Evolutionary conservation across 371 early-diverging fungal species (phyloP), one percentile per base, ranked within the genome.

Genomic region (Dichotomocladium elegans): DNA sequence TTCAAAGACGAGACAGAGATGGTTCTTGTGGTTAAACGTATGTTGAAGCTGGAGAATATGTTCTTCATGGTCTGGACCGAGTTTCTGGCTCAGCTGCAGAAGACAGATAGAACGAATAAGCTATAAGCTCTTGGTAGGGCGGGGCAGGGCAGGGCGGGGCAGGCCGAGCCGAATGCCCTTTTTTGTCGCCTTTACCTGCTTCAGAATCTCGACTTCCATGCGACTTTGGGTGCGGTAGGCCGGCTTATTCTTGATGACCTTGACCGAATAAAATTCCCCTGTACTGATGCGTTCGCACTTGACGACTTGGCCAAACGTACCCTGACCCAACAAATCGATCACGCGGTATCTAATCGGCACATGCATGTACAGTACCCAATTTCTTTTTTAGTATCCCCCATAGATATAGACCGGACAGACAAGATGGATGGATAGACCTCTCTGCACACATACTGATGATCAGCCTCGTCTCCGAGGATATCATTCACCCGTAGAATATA

Each of bases 241-340:
- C 3, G 87, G 83, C 61, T 92, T 90, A 74, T 95, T 97, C 66
- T 98, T 98, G 56, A 99, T 93, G 11, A 99, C 91, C 69, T 99
- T 99, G 41, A 98, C 87, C n/a, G 96, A 99, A 19, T 93, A 90
- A 11, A 88, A 61, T 41, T 90, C 88, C 50, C 89, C 86, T 3
- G 94, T 93, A 55, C 86, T 83, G 30, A 89, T 57, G 43, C 94
- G 86, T 40, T 86, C 82, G 63, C 97, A 98, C 65, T 93, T 94
- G 19, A 91, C 95, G 1, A 99, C 99, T 66, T 98, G 97, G 0
- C 99, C 99, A 82, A 98, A 99, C 1, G 99, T 99, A 17, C 99
- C 99, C 62, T 88, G 88, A 2, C 99, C 99, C 26, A 99, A 68
- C 22, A 91, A 66, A 61, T 95, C 96, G 49, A 93, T 58, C 43